Evolutionary conservation across 345 rosid species (phyloP), one percentile per base, ranked within the genome.

Genomic region (Syzygium grande): DNA sequence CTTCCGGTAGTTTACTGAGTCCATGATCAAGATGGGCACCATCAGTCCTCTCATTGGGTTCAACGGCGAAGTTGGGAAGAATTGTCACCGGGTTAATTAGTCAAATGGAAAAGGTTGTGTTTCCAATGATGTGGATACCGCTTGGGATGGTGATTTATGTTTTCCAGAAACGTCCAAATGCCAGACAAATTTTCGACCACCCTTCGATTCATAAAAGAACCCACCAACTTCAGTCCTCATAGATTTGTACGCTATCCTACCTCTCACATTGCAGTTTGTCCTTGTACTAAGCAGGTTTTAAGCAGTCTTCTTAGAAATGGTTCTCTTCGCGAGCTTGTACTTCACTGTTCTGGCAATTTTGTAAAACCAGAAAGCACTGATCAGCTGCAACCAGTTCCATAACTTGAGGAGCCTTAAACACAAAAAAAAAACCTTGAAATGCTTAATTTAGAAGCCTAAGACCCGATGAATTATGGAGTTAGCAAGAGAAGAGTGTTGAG

Each of bases 321-420:
- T 89, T 89, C 94, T 91, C 89, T 89, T 93, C 34, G 87, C 85
- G n/a, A 96, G 91, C 91, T 95, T 95, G 93, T 94, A 93, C 86
- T 88, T 95, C 80, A 95, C 89, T 99, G 95, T 97, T 87, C 93
- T 93, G 2, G 87, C 91, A 54, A 97, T 95, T 91, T 94, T 97
- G 91, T 92, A 94, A 93, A 97, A 97, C 99, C 98, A 96, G 94
- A 93, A 96, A 49, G 93, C 93, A 86, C 97, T 95, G 46, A 97
- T 95, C 23, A 96, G 88, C 91, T 95, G 98, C 86, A 97, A 87
- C 99, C 55, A 93, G 10, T 34, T 93, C 93, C 99, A 93, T 96
- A 51, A 90, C 97, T 98, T 97, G 88, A 53, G 54, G 88, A 80
- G 38, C 23, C 27, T 7, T 51, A n/a, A 2, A 61, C 38, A 52